These are phyloP conservation scores for Mortierella sp. DNA, from an alignment of 371 early-diverging fungal genomes.

Conservation along the genomic window DNA sequence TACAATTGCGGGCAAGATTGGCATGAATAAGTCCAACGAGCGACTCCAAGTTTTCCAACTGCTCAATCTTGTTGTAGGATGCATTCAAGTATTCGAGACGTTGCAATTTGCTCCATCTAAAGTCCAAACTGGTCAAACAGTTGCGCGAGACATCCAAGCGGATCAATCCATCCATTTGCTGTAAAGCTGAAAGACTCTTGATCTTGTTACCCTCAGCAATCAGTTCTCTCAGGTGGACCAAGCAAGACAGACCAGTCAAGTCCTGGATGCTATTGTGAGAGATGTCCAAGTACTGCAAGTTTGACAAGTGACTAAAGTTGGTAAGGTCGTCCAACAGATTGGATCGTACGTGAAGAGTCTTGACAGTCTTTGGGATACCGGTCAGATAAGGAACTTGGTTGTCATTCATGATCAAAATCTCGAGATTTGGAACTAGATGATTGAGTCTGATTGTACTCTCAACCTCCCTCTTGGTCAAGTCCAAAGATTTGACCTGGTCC, in stretches of 20 bases:
- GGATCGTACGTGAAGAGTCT: constrained; percentile 40
- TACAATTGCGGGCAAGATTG: constrained; percentile 66
- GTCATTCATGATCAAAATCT: constrained; percentile 41
- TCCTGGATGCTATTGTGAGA: constrained; percentile 62
- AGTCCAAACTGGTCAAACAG: constrained; percentile 55
- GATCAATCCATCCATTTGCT: constrained; percentile 58
- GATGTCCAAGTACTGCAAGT: constrained; percentile 63
- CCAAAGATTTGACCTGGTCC: constrained; percentile 47
- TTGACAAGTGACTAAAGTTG: constrained; percentile 55
- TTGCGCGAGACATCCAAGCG: constrained; percentile 62
- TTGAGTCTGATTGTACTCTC: constrained; percentile 40
- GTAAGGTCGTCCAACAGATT: constrained; percentile 57
- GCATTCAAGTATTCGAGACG: constrained; percentile 65
- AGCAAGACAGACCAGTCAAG: constrained; percentile 55
- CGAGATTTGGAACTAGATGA: constrained; percentile 30
- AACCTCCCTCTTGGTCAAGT: constrained; percentile 36
- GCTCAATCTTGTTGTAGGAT: constrained; percentile 65
- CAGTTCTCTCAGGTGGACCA: constrained; percentile 60
- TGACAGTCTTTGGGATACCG: constrained; percentile 46
- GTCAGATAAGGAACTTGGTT: constrained; percentile 44
- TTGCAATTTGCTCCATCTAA: constrained; percentile 56
- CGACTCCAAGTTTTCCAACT: constrained; percentile 60
- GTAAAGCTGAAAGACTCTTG: constrained; percentile 58
- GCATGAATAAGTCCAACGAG: constrained; percentile 57
- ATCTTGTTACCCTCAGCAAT: constrained; percentile 65